These are phyloP conservation scores for Entomortierella lignicola DNA, from an alignment of 192 early-diverging fungal genomes.

Conservation along the genomic window DNA sequence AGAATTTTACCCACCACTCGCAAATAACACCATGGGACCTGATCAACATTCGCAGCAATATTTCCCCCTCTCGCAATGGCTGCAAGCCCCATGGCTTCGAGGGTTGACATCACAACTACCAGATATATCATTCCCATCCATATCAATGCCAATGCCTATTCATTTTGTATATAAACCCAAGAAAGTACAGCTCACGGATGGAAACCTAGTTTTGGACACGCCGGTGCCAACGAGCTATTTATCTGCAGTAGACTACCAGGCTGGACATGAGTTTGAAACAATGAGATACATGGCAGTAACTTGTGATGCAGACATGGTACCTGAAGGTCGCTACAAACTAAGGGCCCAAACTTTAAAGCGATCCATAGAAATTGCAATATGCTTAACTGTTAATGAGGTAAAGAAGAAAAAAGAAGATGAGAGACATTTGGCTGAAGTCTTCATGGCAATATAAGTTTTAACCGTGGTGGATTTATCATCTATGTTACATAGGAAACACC, in stretches of 20 bases:
- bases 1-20: slow-evolving; percentile 40
- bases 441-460: no score
- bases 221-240: slow-evolving; percentile 68
- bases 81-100: slow-evolving; percentile 48
- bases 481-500: slow-evolving; percentile 50
- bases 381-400: slow-evolving; percentile 87
- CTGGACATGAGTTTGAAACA: slow-evolving; percentile 72
- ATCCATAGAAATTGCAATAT: slow-evolving; percentile 89
- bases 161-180: slow-evolving; percentile 53
- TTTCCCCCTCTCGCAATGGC: slow-evolving; percentile 49
- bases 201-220: slow-evolving; percentile 75
- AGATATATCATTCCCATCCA: slow-evolving; percentile 30
- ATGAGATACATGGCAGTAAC: slow-evolving; percentile 80
- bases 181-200: slow-evolving; percentile 70
- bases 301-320: slow-evolving; percentile 71
- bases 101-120: slow-evolving; percentile 10
- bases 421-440: not conserved
- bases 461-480: not conserved
- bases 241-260: slow-evolving; percentile 58
- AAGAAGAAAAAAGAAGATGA: not conserved
- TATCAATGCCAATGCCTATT: slow-evolving; percentile 44
- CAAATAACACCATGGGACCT: slow-evolving; percentile 15
- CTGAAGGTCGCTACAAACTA: slow-evolving; percentile 66
- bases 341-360: slow-evolving; percentile 74
- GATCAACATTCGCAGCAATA: slow-evolving; percentile 15